Evolutionary conservation across 768 basidiomycete genomes (phyloP).

Genomic region (Lactarius tabidus): DNA sequence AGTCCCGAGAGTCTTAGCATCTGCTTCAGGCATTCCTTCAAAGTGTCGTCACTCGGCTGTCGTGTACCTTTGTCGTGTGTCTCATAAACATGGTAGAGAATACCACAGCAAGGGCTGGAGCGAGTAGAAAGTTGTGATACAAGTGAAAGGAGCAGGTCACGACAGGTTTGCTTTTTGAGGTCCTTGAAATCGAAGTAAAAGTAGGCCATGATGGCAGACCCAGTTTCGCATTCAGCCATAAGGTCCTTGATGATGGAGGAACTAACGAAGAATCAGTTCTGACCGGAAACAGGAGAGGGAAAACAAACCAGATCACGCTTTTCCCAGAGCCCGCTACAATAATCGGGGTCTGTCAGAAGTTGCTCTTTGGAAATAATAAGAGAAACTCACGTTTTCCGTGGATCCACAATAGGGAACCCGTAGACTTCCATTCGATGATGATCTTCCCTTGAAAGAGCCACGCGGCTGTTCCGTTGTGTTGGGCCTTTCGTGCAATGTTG

Average conservation of each 20-base stretch:
- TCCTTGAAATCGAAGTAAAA: neutral
- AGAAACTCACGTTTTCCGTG: neutral
- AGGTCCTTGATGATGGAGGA: neutral
- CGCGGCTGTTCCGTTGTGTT: neutral
- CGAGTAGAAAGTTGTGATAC: too few relatives aligned
- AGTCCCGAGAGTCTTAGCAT: neutral
- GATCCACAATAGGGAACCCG: neutral
- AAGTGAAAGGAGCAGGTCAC: too few relatives aligned
- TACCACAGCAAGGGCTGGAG: too few relatives aligned
- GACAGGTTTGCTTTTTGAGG: neutral
- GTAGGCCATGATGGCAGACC: neutral
- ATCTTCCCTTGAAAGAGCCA: neutral
- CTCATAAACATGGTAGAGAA: neutral
- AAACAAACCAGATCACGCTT: neutral
- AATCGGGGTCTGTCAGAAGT: neutral
- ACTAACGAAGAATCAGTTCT: neutral
- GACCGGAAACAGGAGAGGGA: neutral
- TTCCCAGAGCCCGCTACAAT: neutral
- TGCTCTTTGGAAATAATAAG: too few relatives aligned
- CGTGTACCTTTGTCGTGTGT: neutral
- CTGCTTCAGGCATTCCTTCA: neutral
- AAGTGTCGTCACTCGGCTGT: neutral
- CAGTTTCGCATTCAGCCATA: neutral
- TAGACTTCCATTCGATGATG: neutral
- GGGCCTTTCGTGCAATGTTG: neutral